phyloP scores from a whole-genome alignment of 768 basidiomycete genomes.

The Candolleomyces aberdarensis region DNA sequence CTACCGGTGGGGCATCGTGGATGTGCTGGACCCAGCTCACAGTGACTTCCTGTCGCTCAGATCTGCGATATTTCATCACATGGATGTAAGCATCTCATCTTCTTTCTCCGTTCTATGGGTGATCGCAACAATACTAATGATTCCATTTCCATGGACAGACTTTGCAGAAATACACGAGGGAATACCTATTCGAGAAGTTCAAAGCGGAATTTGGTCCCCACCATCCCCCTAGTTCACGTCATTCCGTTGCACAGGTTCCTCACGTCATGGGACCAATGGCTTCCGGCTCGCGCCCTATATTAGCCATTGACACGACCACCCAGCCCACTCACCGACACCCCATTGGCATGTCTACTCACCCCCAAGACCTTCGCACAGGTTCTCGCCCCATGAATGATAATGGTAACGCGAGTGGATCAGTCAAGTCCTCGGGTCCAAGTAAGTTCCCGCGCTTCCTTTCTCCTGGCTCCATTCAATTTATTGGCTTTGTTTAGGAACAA shows the following conservation, averaged over 20 bases:
- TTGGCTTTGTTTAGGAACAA: constrained; percentile 25
- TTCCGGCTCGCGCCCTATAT: constrained; percentile 33
- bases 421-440: constrained; percentile 10
- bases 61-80: constrained; percentile 80
- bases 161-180: constrained; percentile 79
- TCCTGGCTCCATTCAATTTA: background rate
- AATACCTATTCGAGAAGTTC: constrained; percentile 81
- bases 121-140: constrained; percentile 14
- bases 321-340: constrained; percentile 23
- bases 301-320: constrained; percentile 31
- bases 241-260: constrained; percentile 38
- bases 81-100: constrained; percentile 60
- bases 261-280: constrained; percentile 46
- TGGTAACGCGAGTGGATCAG: constrained; percentile 30
- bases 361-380: constrained; percentile 25
- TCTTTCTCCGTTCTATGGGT: constrained; percentile 9
- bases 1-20: constrained; percentile 84
- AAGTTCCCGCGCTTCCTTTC: background rate
- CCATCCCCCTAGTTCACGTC: constrained; percentile 44
- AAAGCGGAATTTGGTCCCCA: constrained; percentile 45
- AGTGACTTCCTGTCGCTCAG: constrained; percentile 80
- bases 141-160: constrained; percentile 44
- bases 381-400: constrained; percentile 42
- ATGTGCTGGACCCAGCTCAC: constrained; percentile 75
- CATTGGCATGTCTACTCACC: constrained; percentile 12